A percentile compares a stretch with the other conserved stretches of the same genome.
These are phyloP conservation scores for Salinomyces thailandicus DNA, from an alignment of 2,329 filamentous ascomycete genomes.

Conservation along the genomic window DNA sequence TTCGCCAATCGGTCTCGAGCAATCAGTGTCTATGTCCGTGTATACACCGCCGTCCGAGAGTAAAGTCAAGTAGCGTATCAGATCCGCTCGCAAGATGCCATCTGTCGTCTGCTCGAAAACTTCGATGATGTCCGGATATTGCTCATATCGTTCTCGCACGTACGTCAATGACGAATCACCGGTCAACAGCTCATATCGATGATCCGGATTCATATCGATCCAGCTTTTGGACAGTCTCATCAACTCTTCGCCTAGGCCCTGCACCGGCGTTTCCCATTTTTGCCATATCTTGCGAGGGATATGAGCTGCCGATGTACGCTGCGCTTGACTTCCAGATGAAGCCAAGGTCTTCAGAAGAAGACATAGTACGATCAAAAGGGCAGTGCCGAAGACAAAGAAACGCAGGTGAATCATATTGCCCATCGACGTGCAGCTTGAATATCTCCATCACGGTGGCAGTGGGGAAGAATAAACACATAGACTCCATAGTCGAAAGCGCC, in stretches of 20 bases:
- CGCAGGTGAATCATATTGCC: no score
- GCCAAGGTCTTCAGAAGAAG: not conserved
- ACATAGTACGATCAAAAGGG: no score
- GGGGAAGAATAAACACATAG: no score
- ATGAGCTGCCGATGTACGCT: no score
- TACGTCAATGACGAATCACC: conserved; percentile 7
- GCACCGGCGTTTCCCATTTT: conserved; percentile 5
- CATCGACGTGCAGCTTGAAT: no score
- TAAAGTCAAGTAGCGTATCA: conserved; percentile 12
- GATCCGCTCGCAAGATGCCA: conserved; percentile 10
- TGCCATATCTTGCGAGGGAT: conserved; percentile 10
- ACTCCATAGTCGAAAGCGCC: no score
- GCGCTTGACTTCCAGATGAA: no score
- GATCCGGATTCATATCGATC: conserved; percentile 7
- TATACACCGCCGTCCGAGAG: conserved; percentile 14
- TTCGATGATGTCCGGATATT: conserved; percentile 8
- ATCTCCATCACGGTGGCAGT: no score
- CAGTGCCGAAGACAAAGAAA: no score
- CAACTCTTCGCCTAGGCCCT: conserved; percentile 5
- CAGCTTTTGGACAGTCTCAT: conserved; percentile 6
- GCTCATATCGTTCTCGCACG: conserved; percentile 6
- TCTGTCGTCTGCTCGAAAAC: conserved; percentile 7
- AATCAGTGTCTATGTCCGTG: conserved; percentile 14
- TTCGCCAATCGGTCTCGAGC: conserved; percentile 8
- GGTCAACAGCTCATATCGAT: conserved; percentile 10